Conservation (phyloP, 192 early-diverging fungal genomes). For the Coemansia sp. region DNA sequence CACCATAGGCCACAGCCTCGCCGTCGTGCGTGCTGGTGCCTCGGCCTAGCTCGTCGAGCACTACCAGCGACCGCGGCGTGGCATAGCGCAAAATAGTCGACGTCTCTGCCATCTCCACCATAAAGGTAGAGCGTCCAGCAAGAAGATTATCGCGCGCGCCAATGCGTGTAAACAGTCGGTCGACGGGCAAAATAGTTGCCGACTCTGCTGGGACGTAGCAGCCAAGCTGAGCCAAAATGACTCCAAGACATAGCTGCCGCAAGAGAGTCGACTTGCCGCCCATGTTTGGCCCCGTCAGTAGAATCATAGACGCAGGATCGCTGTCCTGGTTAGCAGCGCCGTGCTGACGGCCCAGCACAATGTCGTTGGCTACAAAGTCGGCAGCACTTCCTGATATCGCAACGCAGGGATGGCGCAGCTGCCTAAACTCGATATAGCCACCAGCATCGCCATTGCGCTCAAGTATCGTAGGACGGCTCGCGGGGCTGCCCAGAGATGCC, state of each 20-base stretch:
- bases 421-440: conserved; percentile 78
- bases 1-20: conserved; percentile 93
- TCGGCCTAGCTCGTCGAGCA: conserved; percentile 97
- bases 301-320: conserved; percentile 66
- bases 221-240: conserved; percentile 96
- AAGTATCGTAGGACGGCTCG: conserved; percentile 87
- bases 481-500: conserved; percentile 69
- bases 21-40: conserved; percentile 98
- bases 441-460: conserved; percentile 52
- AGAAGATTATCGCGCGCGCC: conserved; percentile 98
- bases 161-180: conserved; percentile 96
- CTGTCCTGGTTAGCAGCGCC: conserved; percentile 31
- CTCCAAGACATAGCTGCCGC: conserved; percentile 91
- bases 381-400: conserved; percentile 38
- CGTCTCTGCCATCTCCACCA: conserved; percentile 95
- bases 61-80: conserved; percentile 86
- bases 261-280: conserved; percentile 98
- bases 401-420: conserved; percentile 94
- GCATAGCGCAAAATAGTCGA: conserved; percentile 91
- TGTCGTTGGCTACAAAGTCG: conserved; percentile 97
- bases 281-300: conserved; percentile 99
- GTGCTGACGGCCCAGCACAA: conserved; percentile 62
- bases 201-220: conserved; percentile 88
- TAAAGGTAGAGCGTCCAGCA: conserved; percentile 95
- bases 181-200: conserved; percentile 79